phyloP scores from a whole-genome alignment of 495 filamentous ascomycete species.

The Chaetomidium leptoderma region DNA sequence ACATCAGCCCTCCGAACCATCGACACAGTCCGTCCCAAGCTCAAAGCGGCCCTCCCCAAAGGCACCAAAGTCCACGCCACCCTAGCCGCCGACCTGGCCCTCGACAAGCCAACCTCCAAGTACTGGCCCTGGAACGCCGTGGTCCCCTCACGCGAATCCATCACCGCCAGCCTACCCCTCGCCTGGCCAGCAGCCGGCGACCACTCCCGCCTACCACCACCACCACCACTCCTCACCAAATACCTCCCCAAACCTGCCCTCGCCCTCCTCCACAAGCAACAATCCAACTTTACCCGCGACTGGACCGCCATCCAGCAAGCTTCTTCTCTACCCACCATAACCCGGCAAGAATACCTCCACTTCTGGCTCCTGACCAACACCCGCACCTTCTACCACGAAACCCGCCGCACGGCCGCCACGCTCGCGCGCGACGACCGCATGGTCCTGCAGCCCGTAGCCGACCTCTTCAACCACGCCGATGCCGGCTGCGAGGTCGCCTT shows the following conservation, averaged over 20 bases:
- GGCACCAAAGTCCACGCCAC: conserved; percentile 62
- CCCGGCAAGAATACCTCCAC: conserved; percentile 57
- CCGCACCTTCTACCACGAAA: conserved; percentile 72
- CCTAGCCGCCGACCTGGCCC: conserved; percentile 64
- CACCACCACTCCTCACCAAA: too few species aligned
- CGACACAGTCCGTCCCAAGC: conserved; percentile 52
- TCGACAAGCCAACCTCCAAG: conserved; percentile 36
- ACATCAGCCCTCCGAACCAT: conserved; percentile 57
- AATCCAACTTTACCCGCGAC: conserved; percentile 58
- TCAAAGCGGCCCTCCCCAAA: conserved; percentile 44
- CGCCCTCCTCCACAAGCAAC: conserved; percentile 56
- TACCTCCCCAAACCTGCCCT: conserved; percentile 45
- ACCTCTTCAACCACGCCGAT: conserved; percentile 76
- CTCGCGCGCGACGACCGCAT: conserved; percentile 64
- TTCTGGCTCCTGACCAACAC: conserved; percentile 82
- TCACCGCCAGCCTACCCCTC: conserved; percentile 62
- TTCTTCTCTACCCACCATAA: conserved; percentile 27
- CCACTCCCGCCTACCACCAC: too few species aligned
- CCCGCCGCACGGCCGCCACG: conserved; percentile 30
- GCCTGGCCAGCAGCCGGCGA: too few species aligned
- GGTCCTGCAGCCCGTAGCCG: conserved; percentile 77
- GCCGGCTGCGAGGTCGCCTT: conserved; percentile 61
- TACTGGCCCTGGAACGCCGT: conserved; percentile 60
- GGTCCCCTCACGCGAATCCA: conserved; percentile 58
- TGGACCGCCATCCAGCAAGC: conserved; percentile 47